Evolutionary conservation across 169 alveolate genomes (phyloP).

Genomic region (Besnoitia besnoiti): DNA sequence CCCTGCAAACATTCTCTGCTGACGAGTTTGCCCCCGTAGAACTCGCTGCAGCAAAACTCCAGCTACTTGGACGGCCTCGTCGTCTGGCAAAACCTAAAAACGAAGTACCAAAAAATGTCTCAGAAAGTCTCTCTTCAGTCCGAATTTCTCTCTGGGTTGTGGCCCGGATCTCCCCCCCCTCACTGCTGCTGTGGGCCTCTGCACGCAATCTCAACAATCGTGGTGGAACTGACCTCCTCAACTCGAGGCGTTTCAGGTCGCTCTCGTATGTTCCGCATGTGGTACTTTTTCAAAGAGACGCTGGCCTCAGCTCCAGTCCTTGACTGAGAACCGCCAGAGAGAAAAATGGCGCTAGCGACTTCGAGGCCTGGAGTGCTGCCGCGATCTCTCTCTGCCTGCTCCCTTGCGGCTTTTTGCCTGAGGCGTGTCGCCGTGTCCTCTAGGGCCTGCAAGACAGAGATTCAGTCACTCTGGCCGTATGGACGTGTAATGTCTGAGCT

Average conservation of each 20-base stretch:
- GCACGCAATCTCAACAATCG: not conserved
- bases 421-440: not conserved
- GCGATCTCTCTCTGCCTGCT: conserved; percentile 10
- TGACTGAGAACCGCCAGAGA: not conserved
- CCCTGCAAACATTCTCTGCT: conserved; percentile 92
- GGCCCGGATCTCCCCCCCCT: too few species aligned
- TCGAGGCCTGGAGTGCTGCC: conserved; percentile 3
- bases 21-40: conserved; percentile 91
- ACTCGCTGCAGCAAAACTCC: conserved; percentile 88
- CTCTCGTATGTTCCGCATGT: conserved; percentile 35
- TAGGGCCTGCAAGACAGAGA: not conserved
- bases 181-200: not conserved
- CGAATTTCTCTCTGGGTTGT: too few species aligned
- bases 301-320: not conserved
- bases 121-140: not conserved
- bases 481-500: not conserved
- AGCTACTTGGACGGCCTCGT: conserved; percentile 79
- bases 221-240: conserved; percentile 24
- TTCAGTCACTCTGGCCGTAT: too few species aligned
- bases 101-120: not conserved
- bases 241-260: conserved; percentile 32
- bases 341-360: not conserved
- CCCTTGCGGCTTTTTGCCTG: conserved; percentile 6
- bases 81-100: conserved; percentile 70
- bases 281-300: not conserved